Evolutionary conservation across 371 early-diverging fungal species (phyloP), one percentile per base, ranked within the genome.

Genomic region (Coemansia sp.): DNA sequence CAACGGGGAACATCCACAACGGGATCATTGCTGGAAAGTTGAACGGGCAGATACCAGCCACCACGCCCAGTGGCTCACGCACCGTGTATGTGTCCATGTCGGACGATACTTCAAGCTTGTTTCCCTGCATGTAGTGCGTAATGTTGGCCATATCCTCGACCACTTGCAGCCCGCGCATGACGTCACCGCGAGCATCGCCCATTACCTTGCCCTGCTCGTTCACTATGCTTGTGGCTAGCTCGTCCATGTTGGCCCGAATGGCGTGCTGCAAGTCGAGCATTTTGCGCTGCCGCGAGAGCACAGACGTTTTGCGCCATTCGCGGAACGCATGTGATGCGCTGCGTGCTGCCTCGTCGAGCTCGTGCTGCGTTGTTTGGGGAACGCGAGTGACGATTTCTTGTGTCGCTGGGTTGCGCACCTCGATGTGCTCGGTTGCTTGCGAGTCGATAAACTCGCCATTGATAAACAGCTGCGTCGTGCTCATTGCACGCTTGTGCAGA

Each of bases 11-110:
- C 90, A 97, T 94, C 98, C 97, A 95, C 71, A 87, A 82, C 37
- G 92, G 94, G 63, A 97, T 93, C 95, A 94, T 95, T 50, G 94
- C 95, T 4, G 97, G 97, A 84, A 97, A 97, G 81, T 98, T 98
- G 82, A 92, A 97, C 34, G 98, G 97, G 70, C 90, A 89, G 72
- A 98, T 95, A 63, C 96, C 97, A 53, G 89, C 97, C 52, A 92
- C 91, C 31, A 98, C 98, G 66, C 98, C 98, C 67, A 98, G 83
- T 26, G 98, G 98, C 78, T 95, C 92, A 40, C 94, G 89, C 68
- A 93, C 90, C 53, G 92, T 92, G 79, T 93, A 97, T 11, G 98
- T 97, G 71, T 97, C 98, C 95, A 95, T 95, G 76, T 93, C 90
- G 72, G 85, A 88, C n/a, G 93, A 84, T 2, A 96, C 97, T 53